Percentiles rank a stretch among this genome's conserved stretches.
Evolutionary conservation across 2,329 filamentous ascomycete species (phyloP).

Genomic region (Aureobasidium sp.): DNA sequence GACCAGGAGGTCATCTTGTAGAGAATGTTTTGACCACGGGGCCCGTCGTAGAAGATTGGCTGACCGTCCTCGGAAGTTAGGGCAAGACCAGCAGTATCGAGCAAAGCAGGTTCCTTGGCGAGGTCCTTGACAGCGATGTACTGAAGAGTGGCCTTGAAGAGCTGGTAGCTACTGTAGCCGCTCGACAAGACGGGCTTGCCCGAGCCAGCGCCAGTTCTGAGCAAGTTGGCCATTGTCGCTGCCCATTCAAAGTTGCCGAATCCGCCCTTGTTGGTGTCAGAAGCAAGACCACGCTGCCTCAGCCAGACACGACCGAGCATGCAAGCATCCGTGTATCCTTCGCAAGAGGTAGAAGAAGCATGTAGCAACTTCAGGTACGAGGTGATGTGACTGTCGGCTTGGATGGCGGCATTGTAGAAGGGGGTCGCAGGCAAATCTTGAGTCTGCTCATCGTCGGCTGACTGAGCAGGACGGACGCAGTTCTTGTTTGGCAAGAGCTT

Average conservation of each 20-base stretch:
- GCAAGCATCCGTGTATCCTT: conserved; percentile 74
- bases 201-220: conserved; percentile 68
- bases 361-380: conserved; percentile 71
- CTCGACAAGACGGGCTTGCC: conserved; percentile 66
- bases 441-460: conserved; percentile 35
- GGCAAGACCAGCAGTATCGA: conserved; percentile 29
- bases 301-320: conserved; percentile 84
- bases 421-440: conserved; percentile 52
- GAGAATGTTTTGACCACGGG: conserved; percentile 68
- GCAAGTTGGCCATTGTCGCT: conserved; percentile 67
- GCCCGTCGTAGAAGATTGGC: conserved; percentile 73
- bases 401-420: conserved; percentile 83
- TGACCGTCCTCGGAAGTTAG: conserved; percentile 30
- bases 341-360: conserved; percentile 59
- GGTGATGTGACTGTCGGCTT: conserved; percentile 67
- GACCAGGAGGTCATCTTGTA: conserved; percentile 91
- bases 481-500: conserved; percentile 67
- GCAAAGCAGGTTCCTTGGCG: conserved; percentile 50
- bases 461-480: conserved; percentile 55
- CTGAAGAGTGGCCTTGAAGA: conserved; percentile 92
- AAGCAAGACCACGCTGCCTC: conserved; percentile 73
- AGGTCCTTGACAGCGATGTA: conserved; percentile 72
- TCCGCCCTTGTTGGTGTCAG: conserved; percentile 64
- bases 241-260: conserved; percentile 94
- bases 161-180: conserved; percentile 81